Base-by-base conservation (phyloP, 371 early-diverging fungal genomes). In the Circinella minor region DNA sequence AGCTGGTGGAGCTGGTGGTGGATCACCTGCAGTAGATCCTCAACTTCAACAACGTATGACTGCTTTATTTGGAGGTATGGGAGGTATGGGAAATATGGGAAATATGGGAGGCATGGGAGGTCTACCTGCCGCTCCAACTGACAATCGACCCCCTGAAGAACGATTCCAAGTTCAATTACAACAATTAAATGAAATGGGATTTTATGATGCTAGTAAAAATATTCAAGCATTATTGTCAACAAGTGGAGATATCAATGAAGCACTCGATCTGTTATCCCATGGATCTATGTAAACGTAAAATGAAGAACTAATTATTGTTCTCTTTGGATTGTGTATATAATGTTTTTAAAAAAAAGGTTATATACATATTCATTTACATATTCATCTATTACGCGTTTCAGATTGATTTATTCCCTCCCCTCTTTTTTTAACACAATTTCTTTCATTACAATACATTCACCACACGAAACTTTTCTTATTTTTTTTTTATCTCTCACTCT, bases 141-240 rank as follows among this genome's bases (percentile, higher is more conserved):
- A 81, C 67, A 80, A 65, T 43, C 84, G 86, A 67, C 91, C 97
- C 49, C 94, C 95, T 36, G 98, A 97, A 81, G 96, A 95, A 74
- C 88, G 96, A 34, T 99, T 89, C 81, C 90, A 91, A 73, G 89
- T 88, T 20, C 97, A 99, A 78, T 86, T 99, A 62, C 89, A 90
- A 76, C 98, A 98, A 80, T 81, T 99, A 68, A 93, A 90, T 72
- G 99, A 98, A 55, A 99, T 99, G 99, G 99, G 99, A 7, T 96
- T 99, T 77, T 93, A 87, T 84, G 93, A 96, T 78, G 91, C 94
- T 14, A 80, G 88, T 8, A 91, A 93, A 80, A 99, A 99, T 74
- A 91, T 98, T 62, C 86, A 95, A 36, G 98, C 95, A 1, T 83
- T 99, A 77, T 81, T 87, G 27, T 84, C 90, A 36, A 90, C 96